Evolutionary conservation across 129 eudicot genomes (phyloP).

Genomic region (Solidago caesia): DNA sequence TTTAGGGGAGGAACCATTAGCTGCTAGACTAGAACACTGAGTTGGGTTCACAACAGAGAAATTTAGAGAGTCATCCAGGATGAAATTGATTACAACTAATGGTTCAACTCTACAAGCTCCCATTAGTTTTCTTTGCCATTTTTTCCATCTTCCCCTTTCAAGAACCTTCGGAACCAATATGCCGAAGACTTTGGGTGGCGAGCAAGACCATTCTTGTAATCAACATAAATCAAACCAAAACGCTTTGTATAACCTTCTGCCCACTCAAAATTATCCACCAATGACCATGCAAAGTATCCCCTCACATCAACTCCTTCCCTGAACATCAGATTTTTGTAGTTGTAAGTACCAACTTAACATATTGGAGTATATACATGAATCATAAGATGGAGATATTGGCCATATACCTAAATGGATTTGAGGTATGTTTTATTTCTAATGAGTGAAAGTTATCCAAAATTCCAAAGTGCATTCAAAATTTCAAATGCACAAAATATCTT

Average conservation of each 20-base stretch:
- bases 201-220: conserved; percentile 55
- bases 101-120: background rate
- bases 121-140: conserved; percentile 48
- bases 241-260: conserved; percentile 66
- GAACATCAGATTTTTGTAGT: conserved; percentile 12
- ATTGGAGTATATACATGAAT: background rate
- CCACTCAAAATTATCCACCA: conserved; percentile 91
- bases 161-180: conserved; percentile 61
- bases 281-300: conserved; percentile 88
- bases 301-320: conserved; percentile 67
- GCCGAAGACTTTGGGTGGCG: conserved; percentile 72
- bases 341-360: conserved; percentile 4
- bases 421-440: background rate
- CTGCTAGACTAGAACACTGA: background rate
- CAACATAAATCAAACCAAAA: conserved; percentile 64
- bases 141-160: conserved; percentile 54
- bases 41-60: background rate
- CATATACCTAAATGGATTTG: background rate
- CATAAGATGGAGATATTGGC: background rate
- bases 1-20: background rate
- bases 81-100: background rate
- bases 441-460: background rate
- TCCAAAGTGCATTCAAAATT: too few species aligned
- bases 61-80: background rate
- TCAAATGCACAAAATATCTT: too few species aligned